A percentile compares a stretch with the other conserved stretches of the same genome.
phyloP scores from a whole-genome alignment of 768 basidiomycete genomes.

The Phanerodontia chrysosporium region DNA sequence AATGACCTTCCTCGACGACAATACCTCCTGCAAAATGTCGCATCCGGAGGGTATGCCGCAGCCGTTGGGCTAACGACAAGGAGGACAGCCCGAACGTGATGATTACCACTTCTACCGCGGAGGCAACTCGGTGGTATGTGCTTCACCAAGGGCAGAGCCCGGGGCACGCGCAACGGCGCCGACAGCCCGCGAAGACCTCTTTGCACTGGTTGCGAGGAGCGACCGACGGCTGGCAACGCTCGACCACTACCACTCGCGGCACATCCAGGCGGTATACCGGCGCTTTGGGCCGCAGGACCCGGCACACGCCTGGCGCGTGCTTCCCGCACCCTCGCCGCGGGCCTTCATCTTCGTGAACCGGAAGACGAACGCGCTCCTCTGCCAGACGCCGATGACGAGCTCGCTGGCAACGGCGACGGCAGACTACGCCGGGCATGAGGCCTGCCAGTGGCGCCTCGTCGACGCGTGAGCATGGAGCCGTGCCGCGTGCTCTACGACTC shows the following conservation, averaged over 20 bases:
- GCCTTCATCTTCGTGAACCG: not conserved
- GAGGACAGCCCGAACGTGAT: not conserved
- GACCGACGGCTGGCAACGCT: not conserved
- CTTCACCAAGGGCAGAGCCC: not conserved
- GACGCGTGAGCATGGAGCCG: not conserved
- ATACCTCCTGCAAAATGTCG: not conserved
- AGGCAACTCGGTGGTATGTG: not conserved
- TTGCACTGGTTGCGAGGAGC: not conserved
- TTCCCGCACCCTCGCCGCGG: not conserved
- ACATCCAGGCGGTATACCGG: not conserved
- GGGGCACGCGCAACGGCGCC: not conserved
- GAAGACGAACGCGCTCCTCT: not conserved
- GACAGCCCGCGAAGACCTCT: not conserved
- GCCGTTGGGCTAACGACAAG: not conserved
- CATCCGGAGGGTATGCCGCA: not conserved
- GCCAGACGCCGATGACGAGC: not conserved
- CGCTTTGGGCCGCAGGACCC: not conserved
- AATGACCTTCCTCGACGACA: not conserved
- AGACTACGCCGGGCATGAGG: not conserved
- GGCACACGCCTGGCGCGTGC: not conserved
- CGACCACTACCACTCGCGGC: not conserved
- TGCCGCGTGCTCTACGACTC: slow-evolving; percentile 1
- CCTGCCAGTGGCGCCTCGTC: not conserved
- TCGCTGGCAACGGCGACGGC: not conserved
- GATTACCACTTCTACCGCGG: not conserved